These are phyloP conservation scores for Hygrocybe punicea DNA, from an alignment of 768 basidiomycete species.

Conservation along the genomic window DNA sequence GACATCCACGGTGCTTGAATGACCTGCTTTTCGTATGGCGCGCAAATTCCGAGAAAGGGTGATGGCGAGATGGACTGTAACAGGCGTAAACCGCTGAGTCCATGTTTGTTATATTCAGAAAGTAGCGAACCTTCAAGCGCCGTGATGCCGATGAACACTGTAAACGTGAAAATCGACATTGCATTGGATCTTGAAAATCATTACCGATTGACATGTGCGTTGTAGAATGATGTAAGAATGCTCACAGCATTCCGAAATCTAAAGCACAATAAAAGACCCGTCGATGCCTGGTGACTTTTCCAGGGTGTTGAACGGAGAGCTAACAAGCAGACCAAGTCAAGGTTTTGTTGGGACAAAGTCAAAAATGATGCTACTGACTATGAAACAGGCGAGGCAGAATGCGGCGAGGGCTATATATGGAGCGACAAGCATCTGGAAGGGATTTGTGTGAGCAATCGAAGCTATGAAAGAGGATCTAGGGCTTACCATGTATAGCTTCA, in stretches of 20 bases:
- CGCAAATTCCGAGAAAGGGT: conserved; percentile 31
- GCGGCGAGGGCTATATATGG: conserved; percentile 32
- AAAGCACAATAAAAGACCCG: conserved; percentile 33
- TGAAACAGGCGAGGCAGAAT: conserved; percentile 31
- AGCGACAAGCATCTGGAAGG: conserved; percentile 32
- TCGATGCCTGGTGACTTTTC: conserved; percentile 23
- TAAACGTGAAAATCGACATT: conserved; percentile 25
- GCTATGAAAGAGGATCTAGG: neutral
- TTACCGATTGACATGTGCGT: neutral
- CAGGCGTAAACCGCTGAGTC: neutral
- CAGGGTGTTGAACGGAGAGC: conserved; percentile 26
- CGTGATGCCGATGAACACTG: conserved; percentile 29
- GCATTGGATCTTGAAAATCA: conserved; percentile 15
- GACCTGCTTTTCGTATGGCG: conserved; percentile 29
- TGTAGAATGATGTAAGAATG: conserved; percentile 1
- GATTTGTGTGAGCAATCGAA: neutral
- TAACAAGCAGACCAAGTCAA: neutral
- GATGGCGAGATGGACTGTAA: conserved; percentile 28
- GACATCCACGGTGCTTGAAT: conserved; percentile 22
- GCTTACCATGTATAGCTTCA: conserved; percentile 26
- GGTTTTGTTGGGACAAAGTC: neutral
- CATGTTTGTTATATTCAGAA: neutral
- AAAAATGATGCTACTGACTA: conserved; percentile 16
- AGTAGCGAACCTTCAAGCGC: conserved; percentile 24
- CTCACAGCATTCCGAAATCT: conserved; percentile 18